Percentiles rank a stretch among this genome's conserved stretches.
Evolutionary conservation across 2,329 filamentous ascomycete species (phyloP).

Genomic region (Alternaria atra): DNA sequence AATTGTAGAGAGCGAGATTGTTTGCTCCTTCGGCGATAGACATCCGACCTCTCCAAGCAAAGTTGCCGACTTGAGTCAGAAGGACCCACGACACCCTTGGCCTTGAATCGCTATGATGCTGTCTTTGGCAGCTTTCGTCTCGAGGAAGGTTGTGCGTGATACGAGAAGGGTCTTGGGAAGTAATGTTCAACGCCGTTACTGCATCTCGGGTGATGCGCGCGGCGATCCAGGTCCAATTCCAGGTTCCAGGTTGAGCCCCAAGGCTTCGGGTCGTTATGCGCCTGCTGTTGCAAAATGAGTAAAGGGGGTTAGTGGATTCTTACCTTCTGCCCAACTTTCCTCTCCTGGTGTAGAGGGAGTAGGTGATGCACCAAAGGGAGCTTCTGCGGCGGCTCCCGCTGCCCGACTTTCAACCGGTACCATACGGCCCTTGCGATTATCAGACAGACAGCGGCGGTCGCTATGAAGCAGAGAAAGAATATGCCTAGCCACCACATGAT

Average conservation of each 20-base stretch:
- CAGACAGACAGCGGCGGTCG: neutral
- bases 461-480: neutral
- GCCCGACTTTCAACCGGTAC: neutral
- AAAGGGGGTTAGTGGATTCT: neutral
- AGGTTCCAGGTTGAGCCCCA: constrained; percentile 5
- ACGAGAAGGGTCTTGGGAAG: constrained; percentile 12
- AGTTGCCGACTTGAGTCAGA: neutral
- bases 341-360: neutral
- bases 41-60: neutral
- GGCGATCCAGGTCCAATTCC: constrained; percentile 2
- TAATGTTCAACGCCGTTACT: constrained; percentile 11
- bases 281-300: neutral
- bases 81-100: constrained; percentile 4
- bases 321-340: neutral
- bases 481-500: neutral
- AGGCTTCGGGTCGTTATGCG: neutral
- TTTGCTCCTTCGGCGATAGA: constrained; percentile 2
- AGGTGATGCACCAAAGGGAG: neutral
- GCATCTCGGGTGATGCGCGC: constrained; percentile 14
- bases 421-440: neutral
- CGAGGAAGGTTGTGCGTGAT: constrained; percentile 11
- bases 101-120: constrained; percentile 7
- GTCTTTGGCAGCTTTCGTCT: neutral
- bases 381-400: neutral
- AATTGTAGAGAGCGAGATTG: constrained; percentile 8